These are phyloP conservation scores for Lichtheimia corymbifera DNA, from an alignment of 371 early-diverging fungal genomes.

Conservation along the genomic window DNA sequence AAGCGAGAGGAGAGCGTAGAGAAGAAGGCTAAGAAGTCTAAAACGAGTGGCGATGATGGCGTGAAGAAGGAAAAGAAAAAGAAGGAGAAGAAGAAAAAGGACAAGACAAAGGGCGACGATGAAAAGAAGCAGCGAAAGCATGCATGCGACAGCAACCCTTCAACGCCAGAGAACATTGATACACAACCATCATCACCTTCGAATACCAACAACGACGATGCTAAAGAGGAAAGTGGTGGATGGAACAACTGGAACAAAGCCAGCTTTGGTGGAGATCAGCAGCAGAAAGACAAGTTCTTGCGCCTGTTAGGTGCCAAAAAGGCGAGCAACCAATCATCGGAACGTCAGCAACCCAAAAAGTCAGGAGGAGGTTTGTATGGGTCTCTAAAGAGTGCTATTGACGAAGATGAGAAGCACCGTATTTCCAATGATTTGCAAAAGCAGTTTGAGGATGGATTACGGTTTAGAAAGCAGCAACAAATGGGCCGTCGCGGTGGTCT, in stretches of 20 bases:
- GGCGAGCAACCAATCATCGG: neutral
- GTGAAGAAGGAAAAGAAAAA: conserved; percentile 21
- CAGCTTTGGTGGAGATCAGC: conserved; percentile 46
- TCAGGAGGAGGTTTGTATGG: conserved; percentile 41
- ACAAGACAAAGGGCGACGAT: conserved; percentile 5
- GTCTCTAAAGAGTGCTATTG: conserved; percentile 45
- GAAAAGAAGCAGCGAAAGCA: conserved; percentile 20
- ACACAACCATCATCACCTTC: neutral
- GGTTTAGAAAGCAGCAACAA: conserved; percentile 47
- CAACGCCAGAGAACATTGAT: neutral
- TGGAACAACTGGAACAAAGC: conserved; percentile 59
- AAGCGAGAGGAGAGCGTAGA: conserved; percentile 9
- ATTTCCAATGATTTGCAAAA: conserved; percentile 43
- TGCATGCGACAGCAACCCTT: conserved; percentile 5
- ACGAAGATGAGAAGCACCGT: conserved; percentile 37
- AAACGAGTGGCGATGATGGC: conserved; percentile 8
- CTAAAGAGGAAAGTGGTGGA: conserved; percentile 17
- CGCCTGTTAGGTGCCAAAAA: conserved; percentile 51
- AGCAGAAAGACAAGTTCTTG: conserved; percentile 48
- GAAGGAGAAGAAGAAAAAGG: conserved; percentile 15
- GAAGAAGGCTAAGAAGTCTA: conserved; percentile 8
- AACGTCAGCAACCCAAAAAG: conserved; percentile 18
- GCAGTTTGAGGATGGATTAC: conserved; percentile 48
- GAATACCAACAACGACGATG: neutral
- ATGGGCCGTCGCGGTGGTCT: conserved; percentile 51